These are phyloP conservation scores for Candida labiduridarum DNA, from an alignment of 1,139 yeast genomes.

Conservation along the genomic window DNA sequence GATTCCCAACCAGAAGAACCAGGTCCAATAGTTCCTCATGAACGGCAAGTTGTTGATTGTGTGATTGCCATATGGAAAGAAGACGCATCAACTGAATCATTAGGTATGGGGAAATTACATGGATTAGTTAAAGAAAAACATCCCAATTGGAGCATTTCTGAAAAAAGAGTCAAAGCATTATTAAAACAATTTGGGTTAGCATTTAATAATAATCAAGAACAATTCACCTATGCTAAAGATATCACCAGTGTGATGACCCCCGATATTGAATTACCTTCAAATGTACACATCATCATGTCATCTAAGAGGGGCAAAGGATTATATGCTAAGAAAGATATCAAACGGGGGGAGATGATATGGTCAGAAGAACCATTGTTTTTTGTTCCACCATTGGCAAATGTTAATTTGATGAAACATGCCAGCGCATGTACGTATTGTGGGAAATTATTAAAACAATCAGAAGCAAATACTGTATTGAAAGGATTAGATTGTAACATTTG, in stretches of 20 bases:
- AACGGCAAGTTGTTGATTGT: slow-evolving; percentile 63
- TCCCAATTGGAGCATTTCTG: slow-evolving; percentile 65
- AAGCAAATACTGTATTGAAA: slow-evolving; percentile 36
- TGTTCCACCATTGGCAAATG: slow-evolving; percentile 72
- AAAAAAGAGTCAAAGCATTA: slow-evolving; percentile 54
- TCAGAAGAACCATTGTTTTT: slow-evolving; percentile 63
- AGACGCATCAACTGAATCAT: slow-evolving; percentile 63
- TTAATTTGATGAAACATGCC: slow-evolving; percentile 62
- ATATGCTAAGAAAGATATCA: slow-evolving; percentile 45
- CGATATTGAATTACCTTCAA: slow-evolving; percentile 49
- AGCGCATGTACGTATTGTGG: slow-evolving; percentile 86
- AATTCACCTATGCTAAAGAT: slow-evolving; percentile 52
- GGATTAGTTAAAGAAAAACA: slow-evolving; percentile 52
- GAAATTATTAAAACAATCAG: slow-evolving; percentile 46
- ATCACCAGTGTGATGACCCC: slow-evolving; percentile 59
- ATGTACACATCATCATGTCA: slow-evolving; percentile 46
- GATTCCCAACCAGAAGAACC: slow-evolving; percentile 27
- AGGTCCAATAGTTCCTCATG: slow-evolving; percentile 55
- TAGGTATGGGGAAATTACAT: slow-evolving; percentile 59
- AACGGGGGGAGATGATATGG: slow-evolving; percentile 59
- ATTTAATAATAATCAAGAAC: slow-evolving; percentile 32
- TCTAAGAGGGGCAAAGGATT: slow-evolving; percentile 53
- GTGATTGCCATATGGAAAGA: slow-evolving; percentile 68
- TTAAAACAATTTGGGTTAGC: slow-evolving; percentile 58
- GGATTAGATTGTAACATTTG: slow-evolving; percentile 74